Conservation (phyloP, 2,329 filamentous ascomycete species). For the Laburnicola sp. region DNA sequence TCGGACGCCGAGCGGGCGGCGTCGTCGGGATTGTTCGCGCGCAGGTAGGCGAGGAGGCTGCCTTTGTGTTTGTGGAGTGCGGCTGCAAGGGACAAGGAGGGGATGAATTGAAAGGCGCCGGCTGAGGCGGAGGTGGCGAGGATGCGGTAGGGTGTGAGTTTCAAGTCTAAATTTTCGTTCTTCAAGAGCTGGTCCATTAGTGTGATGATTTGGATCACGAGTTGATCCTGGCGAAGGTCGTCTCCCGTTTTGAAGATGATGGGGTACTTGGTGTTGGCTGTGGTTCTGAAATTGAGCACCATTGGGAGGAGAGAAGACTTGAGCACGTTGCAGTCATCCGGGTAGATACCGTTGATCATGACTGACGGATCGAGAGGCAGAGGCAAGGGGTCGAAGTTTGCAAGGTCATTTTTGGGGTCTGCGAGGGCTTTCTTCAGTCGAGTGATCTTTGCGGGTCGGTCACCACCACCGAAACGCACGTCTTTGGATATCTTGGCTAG, state of each 20-base stretch:
- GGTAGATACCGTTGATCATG: constrained; percentile 74
- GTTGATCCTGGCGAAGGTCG: constrained; percentile 92
- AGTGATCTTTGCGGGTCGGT: constrained; percentile 78
- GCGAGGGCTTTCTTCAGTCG: constrained; percentile 80
- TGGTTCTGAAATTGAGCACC: constrained; percentile 85
- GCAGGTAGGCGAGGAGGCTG: constrained; percentile 76
- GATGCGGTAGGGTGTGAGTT: constrained; percentile 93
- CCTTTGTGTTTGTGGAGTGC: constrained; percentile 84
- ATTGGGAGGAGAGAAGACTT: constrained; percentile 93
- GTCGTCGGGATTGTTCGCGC: constrained; percentile 85
- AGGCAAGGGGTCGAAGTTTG: constrained; percentile 80
- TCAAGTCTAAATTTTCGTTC: constrained; percentile 95
- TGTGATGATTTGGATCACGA: constrained; percentile 96
- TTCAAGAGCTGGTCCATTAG: constrained; percentile 95
- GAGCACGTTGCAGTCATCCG: constrained; percentile 87
- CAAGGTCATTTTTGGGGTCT: constrained; percentile 87
- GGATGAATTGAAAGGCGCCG: constrained; percentile 91
- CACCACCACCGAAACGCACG: constrained; percentile 77
- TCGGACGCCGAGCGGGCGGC: constrained; percentile 78
- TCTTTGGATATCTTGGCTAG: constrained; percentile 88
- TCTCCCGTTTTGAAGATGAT: constrained; percentile 98
- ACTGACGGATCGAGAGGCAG: constrained; percentile 86
- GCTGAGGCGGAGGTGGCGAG: constrained; percentile 87
- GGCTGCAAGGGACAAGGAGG: constrained; percentile 79
- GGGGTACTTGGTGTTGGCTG: constrained; percentile 75